Base-by-base conservation (phyloP, 2,329 filamentous ascomycete species). In the Calonectria pteridis region DNA sequence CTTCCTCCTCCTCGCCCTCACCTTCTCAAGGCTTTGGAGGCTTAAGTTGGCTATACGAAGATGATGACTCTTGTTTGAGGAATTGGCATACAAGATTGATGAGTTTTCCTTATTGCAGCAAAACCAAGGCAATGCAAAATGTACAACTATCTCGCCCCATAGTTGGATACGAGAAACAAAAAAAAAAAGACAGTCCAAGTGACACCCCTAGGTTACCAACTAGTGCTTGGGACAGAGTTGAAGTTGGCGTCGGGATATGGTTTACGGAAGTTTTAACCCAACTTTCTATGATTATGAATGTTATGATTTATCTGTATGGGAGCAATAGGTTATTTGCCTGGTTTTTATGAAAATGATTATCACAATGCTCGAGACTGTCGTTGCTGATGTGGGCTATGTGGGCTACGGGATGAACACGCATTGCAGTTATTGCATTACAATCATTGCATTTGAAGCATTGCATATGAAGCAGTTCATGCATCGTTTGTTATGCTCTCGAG, bases 241-340 rank as follows among this genome's bases (percentile, higher is more conserved):
- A 58, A 37, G 23, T 28, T 40, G 55, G 55, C 55, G 55, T 62
- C 16, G 26, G 37, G 26, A 62, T 62, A 13, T 62, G 55, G 23
- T 62, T 37, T 18, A 62, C 55, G 33, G 55, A 40, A 40, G 26
- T 23, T 20, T 40, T 40, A 40, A 40, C 55, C 33, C 55, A 62
- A 28, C 33, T 64, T 64, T 40, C 33, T 49, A 64, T 49, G 59
- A 64, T 64, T 64, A 64, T 64, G 59, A 64, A 31, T 49, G 28
- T 49, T 49, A 64, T 64, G 59, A 64, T 64, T 64, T 64, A 43
- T 46, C 55, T 64, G 59, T n/a, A 64, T 13, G 29, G 59, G 59
- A 64, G 59, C 59, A 64, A 64, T 64, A 64, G 37, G 59, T 46
- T 49, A 49, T 6, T 33, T 40, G 33, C 18, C 29, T 49, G 26